phyloP scores from a whole-genome alignment of 2,329 filamentous ascomycete genomes.

The Phialophora verrucosa region DNA sequence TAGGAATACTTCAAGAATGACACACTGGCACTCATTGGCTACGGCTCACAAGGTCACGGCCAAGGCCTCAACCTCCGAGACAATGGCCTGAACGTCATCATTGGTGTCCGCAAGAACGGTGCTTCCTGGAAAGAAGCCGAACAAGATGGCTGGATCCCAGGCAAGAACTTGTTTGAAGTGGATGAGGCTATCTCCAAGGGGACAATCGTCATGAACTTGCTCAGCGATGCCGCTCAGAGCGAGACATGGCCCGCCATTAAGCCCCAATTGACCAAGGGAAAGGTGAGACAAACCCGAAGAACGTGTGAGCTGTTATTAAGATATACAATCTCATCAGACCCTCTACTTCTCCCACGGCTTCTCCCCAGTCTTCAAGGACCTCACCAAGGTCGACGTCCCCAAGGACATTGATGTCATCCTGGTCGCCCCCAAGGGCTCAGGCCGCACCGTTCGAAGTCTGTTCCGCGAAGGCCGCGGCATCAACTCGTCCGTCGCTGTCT shows the following conservation, averaged over 20 bases:
- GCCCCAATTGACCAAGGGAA: conserved; percentile 97
- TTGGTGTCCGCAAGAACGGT: conserved; percentile 98
- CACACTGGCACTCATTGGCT: conserved; percentile 97
- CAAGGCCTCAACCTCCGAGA: conserved; percentile 99
- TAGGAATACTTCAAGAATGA: conserved; percentile 99
- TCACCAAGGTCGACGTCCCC: conserved; percentile 98
- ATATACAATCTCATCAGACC: conserved; percentile 64
- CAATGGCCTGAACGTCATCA: conserved; percentile 98
- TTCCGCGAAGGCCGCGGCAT: conserved; percentile 99
- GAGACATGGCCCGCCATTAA: conserved; percentile 99
- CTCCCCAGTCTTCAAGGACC: conserved; percentile 99
- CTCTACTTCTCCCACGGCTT: conserved; percentile 99
- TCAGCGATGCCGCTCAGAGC: conserved; percentile 95
- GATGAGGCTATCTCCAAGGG: conserved; percentile 93
- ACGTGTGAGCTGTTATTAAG: not conserved
- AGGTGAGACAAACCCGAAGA: conserved; percentile 66
- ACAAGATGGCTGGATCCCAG: conserved; percentile 96
- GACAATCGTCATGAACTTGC: conserved; percentile 98
- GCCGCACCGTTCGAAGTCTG: conserved; percentile 96
- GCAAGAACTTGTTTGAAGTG: conserved; percentile 98
- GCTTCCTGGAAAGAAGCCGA: conserved; percentile 97
- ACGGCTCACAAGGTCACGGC: conserved; percentile 97
- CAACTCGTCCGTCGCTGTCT: conserved; percentile 99
- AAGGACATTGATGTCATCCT: conserved; percentile 98
- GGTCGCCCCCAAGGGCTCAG: conserved; percentile 97